Conservation (phyloP, 139 green algal species). For the Microglena sp. region DNA sequence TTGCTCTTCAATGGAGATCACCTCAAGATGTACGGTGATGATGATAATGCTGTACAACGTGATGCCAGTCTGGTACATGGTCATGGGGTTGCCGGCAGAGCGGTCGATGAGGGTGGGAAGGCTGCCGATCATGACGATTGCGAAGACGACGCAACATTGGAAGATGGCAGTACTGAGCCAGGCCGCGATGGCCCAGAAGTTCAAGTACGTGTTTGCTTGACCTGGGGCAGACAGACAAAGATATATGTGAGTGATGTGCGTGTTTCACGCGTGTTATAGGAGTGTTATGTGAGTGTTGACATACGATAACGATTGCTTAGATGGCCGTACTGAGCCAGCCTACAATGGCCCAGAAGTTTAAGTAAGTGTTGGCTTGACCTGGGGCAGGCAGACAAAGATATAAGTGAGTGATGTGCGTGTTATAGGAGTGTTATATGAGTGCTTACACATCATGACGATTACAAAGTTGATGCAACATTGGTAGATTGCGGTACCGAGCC, state of each 20-base stretch:
- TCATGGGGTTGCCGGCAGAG: slow-evolving; percentile 27
- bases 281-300: too few species aligned
- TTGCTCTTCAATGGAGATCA: slow-evolving; percentile 25
- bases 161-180: slow-evolving; percentile 45
- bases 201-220: slow-evolving; percentile 65
- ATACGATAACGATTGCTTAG: too few species aligned
- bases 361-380: slow-evolving; percentile 64
- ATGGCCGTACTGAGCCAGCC: slow-evolving; percentile 44
- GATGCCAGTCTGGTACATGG: slow-evolving; percentile 41
- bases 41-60: slow-evolving; percentile 57
- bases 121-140: slow-evolving; percentile 27
- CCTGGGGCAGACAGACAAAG: too few species aligned
- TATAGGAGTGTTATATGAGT: too few species aligned
- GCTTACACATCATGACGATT: slow-evolving; percentile 29
- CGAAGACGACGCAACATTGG: slow-evolving; percentile 42
- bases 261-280: too few species aligned
- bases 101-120: neutral
- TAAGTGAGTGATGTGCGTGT: too few species aligned
- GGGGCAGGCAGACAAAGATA: too few species aligned
- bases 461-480: slow-evolving; percentile 42
- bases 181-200: slow-evolving; percentile 28
- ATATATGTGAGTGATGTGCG: too few species aligned
- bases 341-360: slow-evolving; percentile 36
- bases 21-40: slow-evolving; percentile 58
- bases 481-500: slow-evolving; percentile 39